Evolutionary conservation across 768 basidiomycete genomes (phyloP), one percentile per base, ranked within the genome.

Genomic region (Hericium coralloides): DNA sequence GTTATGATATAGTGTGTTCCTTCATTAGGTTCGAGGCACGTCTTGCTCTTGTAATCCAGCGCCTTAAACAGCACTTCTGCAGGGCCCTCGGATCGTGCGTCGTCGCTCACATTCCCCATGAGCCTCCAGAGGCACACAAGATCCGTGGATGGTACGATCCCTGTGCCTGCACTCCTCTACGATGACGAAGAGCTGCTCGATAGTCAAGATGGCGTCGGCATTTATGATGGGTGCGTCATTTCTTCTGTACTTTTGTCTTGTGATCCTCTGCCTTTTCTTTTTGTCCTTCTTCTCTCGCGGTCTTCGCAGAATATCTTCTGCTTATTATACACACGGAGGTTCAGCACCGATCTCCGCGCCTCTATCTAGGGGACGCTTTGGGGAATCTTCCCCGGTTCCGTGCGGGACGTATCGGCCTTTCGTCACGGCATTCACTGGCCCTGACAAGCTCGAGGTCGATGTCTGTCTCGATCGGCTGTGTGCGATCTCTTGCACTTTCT

Each of bases 211-310:
- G 74, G 73, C 52, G 85, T 98, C 5, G 95, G 95, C 1, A 84
- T 98, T 55, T 98, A 98, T 65, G 86, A 94, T 62, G 92, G 92
- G 94, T 95, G 69, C 60, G 85, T 72, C 57, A 15, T 41, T 23
- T 54, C 49, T 55, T n/a, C 22, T 31, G 22, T 17, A 38, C 31
- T 23, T 22, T 41, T 25, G 22, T 55, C 17, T 23, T 23, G 39
- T 41, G 38, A n/a, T 59, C 38, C 23, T 47, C 38, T 50, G 23
- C 17, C 31, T 20, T 58, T 39, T 38, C 31, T 62, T 60, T 31
- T 9, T 38, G 61, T 59, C 38, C 58, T 56, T 60, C 62, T 23
- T 50, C 14, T 49, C 20, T 53, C 22, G 52, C 56, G 49, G 5
- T 38, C 38, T 38, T 37, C 43, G 43, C 43, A 45, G 15, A n/a